A percentile compares a stretch with the other conserved stretches of the same genome.
phyloP scores from a whole-genome alignment of 2,329 filamentous ascomycete genomes.

The Aureobasidium sp. region DNA sequence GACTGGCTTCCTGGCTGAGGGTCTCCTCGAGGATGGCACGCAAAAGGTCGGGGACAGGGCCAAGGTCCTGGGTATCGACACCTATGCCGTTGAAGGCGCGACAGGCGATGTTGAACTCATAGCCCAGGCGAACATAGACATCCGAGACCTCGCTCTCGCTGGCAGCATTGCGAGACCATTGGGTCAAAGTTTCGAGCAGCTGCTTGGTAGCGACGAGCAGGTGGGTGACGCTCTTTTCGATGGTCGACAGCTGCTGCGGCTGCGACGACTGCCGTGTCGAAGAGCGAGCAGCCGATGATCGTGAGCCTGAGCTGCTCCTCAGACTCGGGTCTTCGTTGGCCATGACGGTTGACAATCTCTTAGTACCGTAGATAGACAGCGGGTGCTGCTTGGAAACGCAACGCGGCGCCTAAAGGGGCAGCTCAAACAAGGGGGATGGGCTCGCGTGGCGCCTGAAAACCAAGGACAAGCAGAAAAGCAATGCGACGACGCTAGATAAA shows the following conservation, averaged over 20 bases:
- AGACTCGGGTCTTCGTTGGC: conserved; percentile 40
- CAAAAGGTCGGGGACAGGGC: conserved; percentile 86
- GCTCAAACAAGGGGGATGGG: neutral
- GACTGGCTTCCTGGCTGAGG: conserved; percentile 89
- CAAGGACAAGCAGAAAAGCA: neutral
- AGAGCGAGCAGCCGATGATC: conserved; percentile 41
- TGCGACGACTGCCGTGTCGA: conserved; percentile 38
- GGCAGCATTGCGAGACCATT: conserved; percentile 90
- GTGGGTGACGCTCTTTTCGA: conserved; percentile 98
- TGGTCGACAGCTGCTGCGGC: conserved; percentile 77
- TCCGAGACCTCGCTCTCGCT: conserved; percentile 95
- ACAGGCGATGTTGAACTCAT: conserved; percentile 99
- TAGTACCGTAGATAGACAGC: neutral
- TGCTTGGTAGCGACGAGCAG: conserved; percentile 96
- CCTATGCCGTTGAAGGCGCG: conserved; percentile 95
- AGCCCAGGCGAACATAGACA: conserved; percentile 92
- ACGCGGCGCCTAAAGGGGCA: conserved; percentile 2
- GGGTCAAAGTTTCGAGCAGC: conserved; percentile 89
- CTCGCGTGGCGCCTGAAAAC: neutral
- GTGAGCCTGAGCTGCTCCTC: conserved; percentile 37
- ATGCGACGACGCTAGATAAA: neutral
- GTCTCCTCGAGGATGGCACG: conserved; percentile 91
- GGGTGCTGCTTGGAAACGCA: neutral
- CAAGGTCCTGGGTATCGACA: conserved; percentile 87
- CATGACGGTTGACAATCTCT: neutral